phyloP scores from a whole-genome alignment of 768 basidiomycete species.

The Phlebiopsis gigantea region DNA sequence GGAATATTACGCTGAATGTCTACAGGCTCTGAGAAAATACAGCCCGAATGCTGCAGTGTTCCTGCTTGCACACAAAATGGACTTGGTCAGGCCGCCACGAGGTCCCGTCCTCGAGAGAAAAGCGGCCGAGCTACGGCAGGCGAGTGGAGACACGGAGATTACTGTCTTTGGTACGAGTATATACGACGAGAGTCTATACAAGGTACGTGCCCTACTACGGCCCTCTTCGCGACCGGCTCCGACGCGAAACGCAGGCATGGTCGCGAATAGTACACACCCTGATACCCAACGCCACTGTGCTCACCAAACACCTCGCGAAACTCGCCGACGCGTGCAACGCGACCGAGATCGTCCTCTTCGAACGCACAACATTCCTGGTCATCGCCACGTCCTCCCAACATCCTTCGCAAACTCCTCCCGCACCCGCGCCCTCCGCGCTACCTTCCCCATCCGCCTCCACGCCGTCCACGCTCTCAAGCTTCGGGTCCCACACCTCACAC shows the following conservation, averaged over 20 bases:
- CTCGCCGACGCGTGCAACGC: slow-evolving; percentile 86
- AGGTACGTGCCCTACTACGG: slow-evolving; percentile 39
- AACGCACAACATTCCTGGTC: slow-evolving; percentile 96
- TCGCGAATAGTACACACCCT: slow-evolving; percentile 95
- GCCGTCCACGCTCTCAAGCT: slow-evolving; percentile 13
- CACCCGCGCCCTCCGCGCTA: slow-evolving; percentile 14
- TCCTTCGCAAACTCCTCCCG: slow-evolving; percentile 35
- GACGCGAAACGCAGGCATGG: slow-evolving; percentile 68
- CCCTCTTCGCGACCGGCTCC: background rate
- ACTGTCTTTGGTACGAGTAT: slow-evolving; percentile 92
- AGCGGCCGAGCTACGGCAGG: slow-evolving; percentile 64
- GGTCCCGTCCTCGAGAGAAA: slow-evolving; percentile 62
- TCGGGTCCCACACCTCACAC: slow-evolving; percentile 4
- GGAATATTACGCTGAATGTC: slow-evolving; percentile 87
- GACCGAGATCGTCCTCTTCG: slow-evolving; percentile 93
- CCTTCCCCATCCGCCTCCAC: slow-evolving; percentile 22
- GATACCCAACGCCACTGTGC: slow-evolving; percentile 90
- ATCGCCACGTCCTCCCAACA: slow-evolving; percentile 74
- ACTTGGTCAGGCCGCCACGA: slow-evolving; percentile 70
- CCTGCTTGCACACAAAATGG: slow-evolving; percentile 97
- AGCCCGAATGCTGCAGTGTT: slow-evolving; percentile 85
- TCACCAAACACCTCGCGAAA: slow-evolving; percentile 80
- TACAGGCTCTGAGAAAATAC: slow-evolving; percentile 73
- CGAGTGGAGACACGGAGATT: slow-evolving; percentile 53
- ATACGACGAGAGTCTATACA: slow-evolving; percentile 96